These are phyloP conservation scores for Globisporangium nunn DNA, from an alignment of 352 stramenopile genomes.

Conservation along the genomic window DNA sequence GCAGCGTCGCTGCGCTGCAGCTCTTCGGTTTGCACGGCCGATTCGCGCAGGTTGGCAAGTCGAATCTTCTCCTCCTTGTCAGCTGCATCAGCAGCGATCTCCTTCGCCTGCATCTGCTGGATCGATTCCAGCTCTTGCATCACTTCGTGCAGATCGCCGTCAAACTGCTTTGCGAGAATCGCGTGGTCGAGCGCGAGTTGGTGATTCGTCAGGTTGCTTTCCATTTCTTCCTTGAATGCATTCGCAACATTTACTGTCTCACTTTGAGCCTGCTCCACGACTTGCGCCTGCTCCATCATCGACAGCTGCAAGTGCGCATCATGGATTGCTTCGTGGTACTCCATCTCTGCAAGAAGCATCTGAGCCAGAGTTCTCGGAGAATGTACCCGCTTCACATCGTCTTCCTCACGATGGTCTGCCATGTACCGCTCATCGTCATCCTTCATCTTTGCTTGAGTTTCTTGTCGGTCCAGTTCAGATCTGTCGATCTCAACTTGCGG, in stretches of 20 bases:
- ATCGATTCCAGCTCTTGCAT: constrained; percentile 31
- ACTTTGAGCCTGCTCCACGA: constrained; percentile 40
- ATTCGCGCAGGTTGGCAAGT: constrained; percentile 31
- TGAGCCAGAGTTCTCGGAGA: constrained; percentile 44
- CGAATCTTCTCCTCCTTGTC: constrained; percentile 19
- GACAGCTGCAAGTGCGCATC: constrained; percentile 53
- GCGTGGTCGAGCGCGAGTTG: constrained; percentile 45
- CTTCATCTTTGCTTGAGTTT: background rate
- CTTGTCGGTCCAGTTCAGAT: constrained; percentile 9
- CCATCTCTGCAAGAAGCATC: constrained; percentile 48
- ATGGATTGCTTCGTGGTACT: constrained; percentile 60
- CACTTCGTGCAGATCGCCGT: constrained; percentile 35
- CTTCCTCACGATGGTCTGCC: constrained; percentile 11
- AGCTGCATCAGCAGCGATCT: constrained; percentile 7
- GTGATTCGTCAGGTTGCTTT: constrained; percentile 30
- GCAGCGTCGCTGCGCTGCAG: constrained; percentile 20
- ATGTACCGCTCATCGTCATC: constrained; percentile 4
- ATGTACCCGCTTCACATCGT: constrained; percentile 14
- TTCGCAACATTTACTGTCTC: constrained; percentile 44
- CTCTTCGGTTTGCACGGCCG: constrained; percentile 42
- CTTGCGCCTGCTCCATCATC: constrained; percentile 49
- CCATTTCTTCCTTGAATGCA: constrained; percentile 67
- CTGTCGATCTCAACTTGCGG: constrained; percentile 5
- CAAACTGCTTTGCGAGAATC: constrained; percentile 39
- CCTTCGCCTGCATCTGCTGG: constrained; percentile 23